phyloP scores from a whole-genome alignment of 2,329 filamentous ascomycete species.

The Trematosphaeria pertusa region DNA sequence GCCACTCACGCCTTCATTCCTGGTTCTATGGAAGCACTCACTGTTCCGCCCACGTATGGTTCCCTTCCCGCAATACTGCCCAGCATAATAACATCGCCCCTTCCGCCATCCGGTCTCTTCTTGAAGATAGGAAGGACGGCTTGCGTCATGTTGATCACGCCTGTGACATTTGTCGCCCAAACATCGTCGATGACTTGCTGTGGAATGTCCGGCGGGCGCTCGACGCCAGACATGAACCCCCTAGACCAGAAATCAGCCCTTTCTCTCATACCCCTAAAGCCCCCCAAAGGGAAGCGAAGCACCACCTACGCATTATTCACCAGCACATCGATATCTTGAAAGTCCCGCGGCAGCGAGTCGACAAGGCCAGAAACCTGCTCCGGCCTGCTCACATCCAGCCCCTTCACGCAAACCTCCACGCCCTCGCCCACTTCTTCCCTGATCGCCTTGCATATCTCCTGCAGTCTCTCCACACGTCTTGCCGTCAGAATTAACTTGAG shows the following conservation, averaged over 20 bases:
- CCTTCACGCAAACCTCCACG: slow-evolving; percentile 70
- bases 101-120: slow-evolving; percentile 69
- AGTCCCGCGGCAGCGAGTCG: slow-evolving; percentile 74
- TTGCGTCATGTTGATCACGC: slow-evolving; percentile 94
- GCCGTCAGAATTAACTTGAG: slow-evolving; percentile 86
- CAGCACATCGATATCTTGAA: slow-evolving; percentile 80
- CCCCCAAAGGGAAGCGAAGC: slow-evolving; percentile 46
- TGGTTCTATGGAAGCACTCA: no score
- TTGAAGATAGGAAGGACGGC: slow-evolving; percentile 82
- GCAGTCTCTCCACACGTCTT: slow-evolving; percentile 76
- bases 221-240: slow-evolving; percentile 85
- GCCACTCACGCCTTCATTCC: no score
- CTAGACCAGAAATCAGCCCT: no score
- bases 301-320: slow-evolving; percentile 88
- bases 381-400: slow-evolving; percentile 82
- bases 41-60: slow-evolving; percentile 77
- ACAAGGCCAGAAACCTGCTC: slow-evolving; percentile 77
- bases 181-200: slow-evolving; percentile 81
- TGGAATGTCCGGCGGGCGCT: slow-evolving; percentile 79
- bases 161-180: slow-evolving; percentile 89
- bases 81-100: slow-evolving; percentile 92
- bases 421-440: slow-evolving; percentile 73
- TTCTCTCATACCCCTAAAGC: no score
- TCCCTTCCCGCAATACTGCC: slow-evolving; percentile 87
- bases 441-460: slow-evolving; percentile 76